Evolutionary conservation across 352 stramenopile species (phyloP).

Genomic region (Globisporangium paroecandrum): DNA sequence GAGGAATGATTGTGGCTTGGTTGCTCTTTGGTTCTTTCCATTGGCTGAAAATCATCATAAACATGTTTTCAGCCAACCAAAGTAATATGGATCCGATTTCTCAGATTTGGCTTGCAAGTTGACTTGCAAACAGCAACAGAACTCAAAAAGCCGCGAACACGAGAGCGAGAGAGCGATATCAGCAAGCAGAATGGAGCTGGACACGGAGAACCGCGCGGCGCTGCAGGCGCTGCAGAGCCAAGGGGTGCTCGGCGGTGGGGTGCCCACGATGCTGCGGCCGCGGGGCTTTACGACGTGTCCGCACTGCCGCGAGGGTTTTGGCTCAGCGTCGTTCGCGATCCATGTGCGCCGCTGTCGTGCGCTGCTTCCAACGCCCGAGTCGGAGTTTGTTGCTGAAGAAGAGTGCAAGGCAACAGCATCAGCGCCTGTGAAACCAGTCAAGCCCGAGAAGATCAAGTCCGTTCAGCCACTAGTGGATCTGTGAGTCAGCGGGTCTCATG

Average conservation of each 20-base stretch:
- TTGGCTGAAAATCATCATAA: background rate
- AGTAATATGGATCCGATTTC: background rate
- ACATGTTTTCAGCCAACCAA: background rate
- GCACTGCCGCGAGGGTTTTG: slow-evolving; percentile 54
- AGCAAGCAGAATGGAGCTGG: slow-evolving; percentile 13
- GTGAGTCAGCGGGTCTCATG: slow-evolving; percentile 19
- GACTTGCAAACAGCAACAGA: background rate
- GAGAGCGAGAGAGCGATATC: background rate
- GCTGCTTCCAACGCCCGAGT: slow-evolving; percentile 27
- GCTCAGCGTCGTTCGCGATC: slow-evolving; percentile 58
- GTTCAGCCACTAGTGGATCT: slow-evolving; percentile 54
- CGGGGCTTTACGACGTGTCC: slow-evolving; percentile 37
- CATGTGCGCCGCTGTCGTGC: slow-evolving; percentile 58
- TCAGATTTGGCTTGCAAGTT: background rate
- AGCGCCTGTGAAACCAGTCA: slow-evolving; percentile 10
- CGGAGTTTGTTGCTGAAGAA: slow-evolving; percentile 13
- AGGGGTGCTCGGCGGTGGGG: background rate
- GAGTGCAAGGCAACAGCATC: slow-evolving; percentile 16
- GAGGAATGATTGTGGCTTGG: background rate
- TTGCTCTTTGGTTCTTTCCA: background rate
- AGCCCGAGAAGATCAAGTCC: slow-evolving; percentile 31
- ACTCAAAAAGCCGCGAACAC: background rate
- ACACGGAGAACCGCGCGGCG: slow-evolving; percentile 34
- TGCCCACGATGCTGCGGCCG: slow-evolving; percentile 16
- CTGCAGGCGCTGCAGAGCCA: slow-evolving; percentile 30